Base-by-base conservation (phyloP, 2,329 filamentous ascomycete species). In the Curvularia sp. region DNA sequence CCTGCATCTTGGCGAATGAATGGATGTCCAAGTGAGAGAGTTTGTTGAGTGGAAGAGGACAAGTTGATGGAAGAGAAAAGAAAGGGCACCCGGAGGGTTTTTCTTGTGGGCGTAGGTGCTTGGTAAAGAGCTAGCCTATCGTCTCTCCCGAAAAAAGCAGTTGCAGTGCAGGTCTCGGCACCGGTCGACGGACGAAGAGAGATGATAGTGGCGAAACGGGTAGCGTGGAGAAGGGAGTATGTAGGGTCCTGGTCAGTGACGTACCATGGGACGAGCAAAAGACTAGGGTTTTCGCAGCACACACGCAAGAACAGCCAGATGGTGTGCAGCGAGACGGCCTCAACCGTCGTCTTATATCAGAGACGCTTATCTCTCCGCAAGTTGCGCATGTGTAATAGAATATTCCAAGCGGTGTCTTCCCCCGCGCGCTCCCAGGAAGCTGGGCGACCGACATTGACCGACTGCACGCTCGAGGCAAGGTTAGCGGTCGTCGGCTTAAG, bases 111-210 rank as follows among this genome's bases (percentile, higher is more conserved):
- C 45, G 57, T 43, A 53, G 52, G 57, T 49, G 36, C 42, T 52
- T 42, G 57, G 23, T 59, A 55, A 55, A 34, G 47, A 54, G 60
- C 61, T 66, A 65, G 56, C 48, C 25, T 32, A 27, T 10, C 43
- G 49, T 54, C 52, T 55, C 28, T 55, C 55, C 64, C 47, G 25
- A 41, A 63, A 55, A 34, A 5, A 62, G 68, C 59, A 68, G 60
- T 59, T 53, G 59, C 28, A 59, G 64, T 70, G 67, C 53, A 67
- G 67, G 65, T 69, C 67, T 51, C 59, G 47, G 53, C 43, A 39
- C 27, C 47, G 54, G 55, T 54, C 48, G 51, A 53, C 51, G 58
- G 39, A 30, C 13, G 28, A 4, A 21, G 10, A 61, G 43, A 15
- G 27, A 32, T 15, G 45, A 38, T 41, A 42, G 25, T n/a, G 54